Conservation (phyloP, 78 protist species). For the Emiliania huxleyi region DNA sequence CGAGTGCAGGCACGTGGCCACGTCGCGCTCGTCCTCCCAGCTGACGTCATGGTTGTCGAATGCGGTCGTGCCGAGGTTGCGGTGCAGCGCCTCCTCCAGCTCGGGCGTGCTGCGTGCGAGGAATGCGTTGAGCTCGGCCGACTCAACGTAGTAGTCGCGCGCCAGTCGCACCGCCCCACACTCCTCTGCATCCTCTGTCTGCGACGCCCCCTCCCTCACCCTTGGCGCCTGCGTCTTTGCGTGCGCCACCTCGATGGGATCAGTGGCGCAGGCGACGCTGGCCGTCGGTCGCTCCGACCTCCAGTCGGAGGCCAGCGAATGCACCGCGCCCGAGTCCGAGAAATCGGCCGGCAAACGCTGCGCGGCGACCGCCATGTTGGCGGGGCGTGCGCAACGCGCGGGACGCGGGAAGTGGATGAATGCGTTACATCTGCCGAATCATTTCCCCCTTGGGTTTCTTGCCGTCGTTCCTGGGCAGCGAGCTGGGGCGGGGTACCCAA, state of each 20-base stretch:
- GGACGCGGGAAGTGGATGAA: no score
- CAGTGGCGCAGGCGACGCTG: background rate
- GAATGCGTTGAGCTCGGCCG: background rate
- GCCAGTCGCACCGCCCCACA: background rate
- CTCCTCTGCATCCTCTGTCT: background rate
- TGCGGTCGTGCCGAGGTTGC: background rate
- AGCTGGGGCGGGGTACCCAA: no score
- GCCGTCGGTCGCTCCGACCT: background rate
- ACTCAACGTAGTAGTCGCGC: background rate
- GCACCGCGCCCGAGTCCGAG: background rate
- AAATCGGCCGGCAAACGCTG: background rate
- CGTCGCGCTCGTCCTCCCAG: background rate
- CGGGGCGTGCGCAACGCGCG: no score
- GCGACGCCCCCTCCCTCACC: background rate
- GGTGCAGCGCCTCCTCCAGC: background rate
- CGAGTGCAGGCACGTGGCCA: background rate
- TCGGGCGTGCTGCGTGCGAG: background rate
- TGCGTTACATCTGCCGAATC: no score
- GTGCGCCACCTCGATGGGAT: background rate
- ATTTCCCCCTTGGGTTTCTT: no score
- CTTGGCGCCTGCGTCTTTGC: background rate
- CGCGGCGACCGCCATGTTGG: background rate
- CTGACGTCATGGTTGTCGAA: slow-evolving; percentile 6
- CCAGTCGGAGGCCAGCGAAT: background rate
- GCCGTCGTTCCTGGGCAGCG: no score